Evolutionary conservation across 805 yeast species (phyloP).

Genomic region (Torulaspora quercuum): DNA sequence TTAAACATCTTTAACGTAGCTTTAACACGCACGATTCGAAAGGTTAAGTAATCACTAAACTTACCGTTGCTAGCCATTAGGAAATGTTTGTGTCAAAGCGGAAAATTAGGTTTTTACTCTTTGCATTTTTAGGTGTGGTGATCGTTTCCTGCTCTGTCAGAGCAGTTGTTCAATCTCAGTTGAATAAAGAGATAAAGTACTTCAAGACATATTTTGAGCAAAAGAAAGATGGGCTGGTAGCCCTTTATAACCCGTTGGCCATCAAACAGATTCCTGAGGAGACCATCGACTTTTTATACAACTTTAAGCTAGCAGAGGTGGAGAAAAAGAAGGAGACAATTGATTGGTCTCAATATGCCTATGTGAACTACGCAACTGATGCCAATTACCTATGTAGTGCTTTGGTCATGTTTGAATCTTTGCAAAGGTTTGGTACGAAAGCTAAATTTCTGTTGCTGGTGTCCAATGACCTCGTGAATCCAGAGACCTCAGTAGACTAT

Average conservation of each 20-base stretch:
- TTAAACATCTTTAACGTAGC: too few relatives aligned
- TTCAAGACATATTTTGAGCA: conserved; percentile 29
- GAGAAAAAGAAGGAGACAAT: conserved; percentile 21
- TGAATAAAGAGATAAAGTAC: conserved; percentile 31
- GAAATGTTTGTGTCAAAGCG: conserved; percentile 28
- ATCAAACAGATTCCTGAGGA: conserved; percentile 32
- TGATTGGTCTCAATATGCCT: conserved; percentile 49
- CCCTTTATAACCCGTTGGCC: conserved; percentile 28
- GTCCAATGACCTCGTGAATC: conserved; percentile 28
- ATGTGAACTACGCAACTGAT: conserved; percentile 60
- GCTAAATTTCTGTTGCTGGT: conserved; percentile 49
- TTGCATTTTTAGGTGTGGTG: conserved; percentile 11
- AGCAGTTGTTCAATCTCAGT: conserved; percentile 30
- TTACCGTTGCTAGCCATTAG: too few relatives aligned
- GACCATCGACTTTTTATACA: conserved; percentile 27
- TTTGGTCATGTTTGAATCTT: conserved; percentile 44
- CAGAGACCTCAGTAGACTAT: conserved; percentile 19
- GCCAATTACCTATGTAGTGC: conserved; percentile 50
- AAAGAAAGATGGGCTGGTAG: conserved; percentile 27
- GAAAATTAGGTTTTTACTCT: conserved; percentile 20
- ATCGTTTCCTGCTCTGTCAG: conserved; percentile 18
- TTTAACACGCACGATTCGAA: too few relatives aligned
- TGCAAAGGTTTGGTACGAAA: conserved; percentile 39
- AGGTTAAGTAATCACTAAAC: too few relatives aligned
- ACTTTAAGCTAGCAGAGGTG: conserved; percentile 9